Percentiles rank a stretch among this genome's conserved stretches.
Evolutionary conservation across 1,284 basidiomycete genomes (phyloP).

Genomic region (Sanghuangporus baumii): DNA sequence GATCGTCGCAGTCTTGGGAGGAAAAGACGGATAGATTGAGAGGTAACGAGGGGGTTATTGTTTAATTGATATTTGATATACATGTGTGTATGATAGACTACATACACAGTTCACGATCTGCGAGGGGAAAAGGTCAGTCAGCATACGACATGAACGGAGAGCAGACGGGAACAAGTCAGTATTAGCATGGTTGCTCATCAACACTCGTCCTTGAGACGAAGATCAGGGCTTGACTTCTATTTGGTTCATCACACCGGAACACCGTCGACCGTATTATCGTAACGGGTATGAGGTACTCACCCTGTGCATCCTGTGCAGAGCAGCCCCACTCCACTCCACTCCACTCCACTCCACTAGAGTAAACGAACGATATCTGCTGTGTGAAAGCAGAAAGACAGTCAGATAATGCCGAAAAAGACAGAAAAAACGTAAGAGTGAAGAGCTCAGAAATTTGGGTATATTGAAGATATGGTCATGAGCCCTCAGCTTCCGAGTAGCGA

Average conservation of each 20-base stretch:
- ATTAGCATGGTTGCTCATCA: conserved; percentile 85
- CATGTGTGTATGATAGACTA: neutral
- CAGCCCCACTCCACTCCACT: neutral
- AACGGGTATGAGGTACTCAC: neutral
- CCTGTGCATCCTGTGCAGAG: conserved; percentile 5
- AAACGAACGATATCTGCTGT: neutral
- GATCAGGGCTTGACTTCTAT: conserved; percentile 87
- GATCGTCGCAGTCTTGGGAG: conserved; percentile 8
- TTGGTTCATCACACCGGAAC: conserved; percentile 49
- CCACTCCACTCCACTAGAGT: no score
- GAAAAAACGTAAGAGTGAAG: conserved; percentile 18
- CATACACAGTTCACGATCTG: neutral
- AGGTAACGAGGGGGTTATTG: neutral
- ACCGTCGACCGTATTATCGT: neutral
- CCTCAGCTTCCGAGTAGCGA: conserved; percentile 75
- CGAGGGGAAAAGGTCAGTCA: neutral
- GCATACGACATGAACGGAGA: neutral
- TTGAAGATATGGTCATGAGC: conserved; percentile 57
- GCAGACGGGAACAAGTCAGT: conserved; percentile 43
- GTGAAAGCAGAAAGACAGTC: neutral
- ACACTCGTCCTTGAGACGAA: conserved; percentile 60
- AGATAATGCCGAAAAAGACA: conserved; percentile 18
- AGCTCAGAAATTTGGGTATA: conserved; percentile 88
- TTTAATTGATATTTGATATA: neutral
- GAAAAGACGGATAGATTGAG: neutral